phyloP scores from a whole-genome alignment of 768 basidiomycete species.

The Albatrellus ellisii region DNA sequence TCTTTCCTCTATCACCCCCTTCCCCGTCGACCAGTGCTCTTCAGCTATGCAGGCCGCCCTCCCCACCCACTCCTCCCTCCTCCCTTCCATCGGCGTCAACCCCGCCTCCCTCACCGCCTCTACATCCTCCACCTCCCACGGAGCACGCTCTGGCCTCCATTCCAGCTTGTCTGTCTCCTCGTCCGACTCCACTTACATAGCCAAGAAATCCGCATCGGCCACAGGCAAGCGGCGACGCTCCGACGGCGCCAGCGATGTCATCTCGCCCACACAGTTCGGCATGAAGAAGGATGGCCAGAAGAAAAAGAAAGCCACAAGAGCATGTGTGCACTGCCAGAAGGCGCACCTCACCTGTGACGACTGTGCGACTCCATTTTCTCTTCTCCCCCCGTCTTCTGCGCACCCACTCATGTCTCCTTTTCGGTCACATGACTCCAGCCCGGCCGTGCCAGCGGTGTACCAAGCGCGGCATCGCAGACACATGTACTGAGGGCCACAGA shows the following conservation, averaged over 20 bases:
- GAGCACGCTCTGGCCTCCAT: background rate
- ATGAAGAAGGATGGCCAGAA: constrained; percentile 65
- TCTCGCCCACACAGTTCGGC: too few species aligned
- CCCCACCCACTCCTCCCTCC: background rate
- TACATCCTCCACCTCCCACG: background rate
- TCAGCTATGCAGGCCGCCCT: background rate
- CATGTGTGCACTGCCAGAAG: constrained; percentile 94
- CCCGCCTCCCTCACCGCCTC: constrained; percentile 3
- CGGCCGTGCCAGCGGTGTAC: constrained; percentile 94
- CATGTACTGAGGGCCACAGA: constrained; percentile 87
- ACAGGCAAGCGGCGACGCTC: constrained; percentile 26
- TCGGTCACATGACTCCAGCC: constrained; percentile 32
- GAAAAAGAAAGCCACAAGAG: constrained; percentile 92
- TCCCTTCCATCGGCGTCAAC: constrained; percentile 4
- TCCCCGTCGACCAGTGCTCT: too few species aligned
- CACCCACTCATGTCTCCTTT: constrained; percentile 5
- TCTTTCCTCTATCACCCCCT: background rate
- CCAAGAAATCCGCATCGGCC: background rate
- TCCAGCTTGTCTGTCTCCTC: background rate
- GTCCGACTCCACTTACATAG: background rate
- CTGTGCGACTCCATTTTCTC: constrained; percentile 39
- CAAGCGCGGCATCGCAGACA: constrained; percentile 81
- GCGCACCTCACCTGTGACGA: constrained; percentile 99
- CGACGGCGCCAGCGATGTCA: constrained; percentile 40
- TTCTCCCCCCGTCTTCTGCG: constrained; percentile 12